Evolutionary conservation across 495 filamentous ascomycete species (phyloP).

Genomic region (Talaromyces liani): DNA sequence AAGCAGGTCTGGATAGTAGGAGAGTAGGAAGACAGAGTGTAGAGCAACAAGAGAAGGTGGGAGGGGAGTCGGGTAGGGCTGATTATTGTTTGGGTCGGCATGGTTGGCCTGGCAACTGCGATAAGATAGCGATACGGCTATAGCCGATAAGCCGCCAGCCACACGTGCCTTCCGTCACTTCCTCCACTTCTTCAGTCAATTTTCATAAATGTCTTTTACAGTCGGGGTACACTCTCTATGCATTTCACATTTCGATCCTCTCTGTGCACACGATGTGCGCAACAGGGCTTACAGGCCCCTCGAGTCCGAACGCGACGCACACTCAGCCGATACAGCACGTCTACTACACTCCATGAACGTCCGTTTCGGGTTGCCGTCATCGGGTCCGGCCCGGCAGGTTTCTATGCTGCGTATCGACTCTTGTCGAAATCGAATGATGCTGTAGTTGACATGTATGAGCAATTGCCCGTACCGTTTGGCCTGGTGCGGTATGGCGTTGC

Average conservation of each 20-base stretch:
- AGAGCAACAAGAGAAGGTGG: background rate
- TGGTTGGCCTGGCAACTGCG: slow-evolving; percentile 4
- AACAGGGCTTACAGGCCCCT: background rate
- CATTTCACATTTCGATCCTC: background rate
- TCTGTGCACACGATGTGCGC: slow-evolving; percentile 2
- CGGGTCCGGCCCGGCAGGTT: slow-evolving; percentile 92
- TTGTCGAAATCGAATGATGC: slow-evolving; percentile 65
- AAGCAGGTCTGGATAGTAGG: background rate
- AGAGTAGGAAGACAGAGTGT: background rate
- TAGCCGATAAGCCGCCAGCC: background rate
- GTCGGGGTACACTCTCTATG: no score
- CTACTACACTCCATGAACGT: slow-evolving; percentile 12
- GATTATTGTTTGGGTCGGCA: slow-evolving; percentile 2
- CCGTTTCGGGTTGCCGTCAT: slow-evolving; percentile 78
- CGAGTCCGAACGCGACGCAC: background rate
- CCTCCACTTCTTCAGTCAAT: background rate
- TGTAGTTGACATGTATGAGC: slow-evolving; percentile 92
- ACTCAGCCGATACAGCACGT: background rate
- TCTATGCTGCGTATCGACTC: slow-evolving; percentile 84
- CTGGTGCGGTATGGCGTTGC: slow-evolving; percentile 90
- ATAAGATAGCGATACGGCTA: background rate
- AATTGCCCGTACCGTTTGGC: slow-evolving; percentile 85
- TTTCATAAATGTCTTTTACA: no score
- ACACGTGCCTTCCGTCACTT: background rate
- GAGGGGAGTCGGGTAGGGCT: background rate